A percentile compares a stretch with the other conserved stretches of the same genome.
These are phyloP conservation scores for Macaranga tanarius DNA, from an alignment of 441 rosid genomes.

Conservation along the genomic window DNA sequence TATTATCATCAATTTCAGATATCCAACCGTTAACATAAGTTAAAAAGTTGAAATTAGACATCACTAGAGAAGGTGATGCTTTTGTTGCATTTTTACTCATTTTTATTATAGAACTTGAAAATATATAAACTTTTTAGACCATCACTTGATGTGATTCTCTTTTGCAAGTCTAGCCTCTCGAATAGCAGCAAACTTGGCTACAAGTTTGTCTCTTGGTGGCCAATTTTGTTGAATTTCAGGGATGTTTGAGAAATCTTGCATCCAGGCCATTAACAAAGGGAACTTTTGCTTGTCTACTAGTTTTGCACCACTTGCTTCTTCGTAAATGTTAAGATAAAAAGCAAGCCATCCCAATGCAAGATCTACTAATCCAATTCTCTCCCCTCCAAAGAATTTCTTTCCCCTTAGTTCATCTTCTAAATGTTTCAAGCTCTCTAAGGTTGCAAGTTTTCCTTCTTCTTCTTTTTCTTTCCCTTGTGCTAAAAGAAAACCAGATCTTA, in stretches of 20 bases:
- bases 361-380: slow-evolving; percentile 14
- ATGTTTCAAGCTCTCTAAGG: slow-evolving; percentile 15
- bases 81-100: too few relatives aligned
- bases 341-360: slow-evolving; percentile 21
- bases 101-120: too few relatives aligned
- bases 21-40: too few relatives aligned
- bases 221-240: not conserved
- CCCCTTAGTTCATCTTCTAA: slow-evolving; percentile 24
- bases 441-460: slow-evolving; percentile 21
- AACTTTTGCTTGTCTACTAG: slow-evolving; percentile 6
- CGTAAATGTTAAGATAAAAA: not conserved
- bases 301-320: slow-evolving; percentile 1
- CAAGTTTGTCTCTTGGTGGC: slow-evolving; percentile 10
- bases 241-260: not conserved
- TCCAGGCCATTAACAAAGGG: slow-evolving; percentile 11
- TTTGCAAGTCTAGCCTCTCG: not conserved
- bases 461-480: slow-evolving; percentile 21
- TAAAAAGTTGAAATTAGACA: too few relatives aligned
- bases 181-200: not conserved
- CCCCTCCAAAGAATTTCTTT: too few relatives aligned
- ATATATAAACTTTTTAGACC: too few relatives aligned
- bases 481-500: not conserved
- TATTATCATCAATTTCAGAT: too few relatives aligned
- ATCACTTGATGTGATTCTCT: not conserved
- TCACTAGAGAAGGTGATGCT: too few relatives aligned